Base-by-base conservation (phyloP, 106 monocot species). In the Amphibolis antarctica region DNA sequence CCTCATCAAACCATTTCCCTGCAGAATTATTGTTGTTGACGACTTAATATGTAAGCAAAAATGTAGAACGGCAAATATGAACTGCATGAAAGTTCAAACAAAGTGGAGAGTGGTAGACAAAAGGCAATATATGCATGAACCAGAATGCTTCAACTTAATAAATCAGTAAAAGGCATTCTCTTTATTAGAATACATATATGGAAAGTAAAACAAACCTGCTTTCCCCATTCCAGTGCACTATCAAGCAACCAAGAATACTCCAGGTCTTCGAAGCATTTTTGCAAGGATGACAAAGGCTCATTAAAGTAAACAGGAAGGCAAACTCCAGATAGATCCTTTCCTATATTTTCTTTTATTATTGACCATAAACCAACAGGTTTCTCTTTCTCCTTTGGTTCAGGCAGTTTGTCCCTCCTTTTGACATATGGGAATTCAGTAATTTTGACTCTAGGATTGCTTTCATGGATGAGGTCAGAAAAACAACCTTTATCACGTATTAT, bases 281-380 rank as follows among this genome's bases (percentile, higher is more conserved):
- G 93, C 67, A 93, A 70, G 49, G 88, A 88, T 63, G 88, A 88
- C 46, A 93, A 83, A 46, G 93, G 93, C 59, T 93, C 93, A 60
- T 93, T 93, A 66, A 93, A 93, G 65, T 93, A 93, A 64, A 93
- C 93, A 63, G 93, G 93, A 70, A 93, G 85, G 59, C 93, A 93
- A 59, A 93, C 88, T 65, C 93, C 93, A 64, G 93, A 93, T 55
- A 93, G 72, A 81, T 93, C 93, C 65, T 93, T 93, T 36, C 93
- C 93, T 59, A 93, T 93, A 67, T 93, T 93, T 72, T 93, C 93
- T 77, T 88, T 93, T 22, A 93, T 93, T 65, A 93, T 93, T 31
- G 93, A 93, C 93, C 93, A 93, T 53, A 93, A 69, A 13, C 93
- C 88, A 65, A 88, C 79, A 71, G 88, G 93, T 44, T 79, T 93